These are phyloP conservation scores for Zizania palustris DNA, from an alignment of 202 grass and related monocot genomes.

Conservation along the genomic window DNA sequence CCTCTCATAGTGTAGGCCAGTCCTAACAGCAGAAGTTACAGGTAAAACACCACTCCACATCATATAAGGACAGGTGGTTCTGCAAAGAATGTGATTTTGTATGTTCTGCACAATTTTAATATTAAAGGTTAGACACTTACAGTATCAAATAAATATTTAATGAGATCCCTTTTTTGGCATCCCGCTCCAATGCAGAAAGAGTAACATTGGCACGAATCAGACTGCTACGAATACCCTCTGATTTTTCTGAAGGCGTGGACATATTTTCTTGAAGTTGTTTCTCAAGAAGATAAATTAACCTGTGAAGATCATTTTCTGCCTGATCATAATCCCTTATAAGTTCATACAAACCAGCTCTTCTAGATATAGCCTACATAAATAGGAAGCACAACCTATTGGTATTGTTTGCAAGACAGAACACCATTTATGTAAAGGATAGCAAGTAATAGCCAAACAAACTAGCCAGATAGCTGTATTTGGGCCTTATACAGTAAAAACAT, in stretches of 20 bases:
- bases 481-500: constrained; percentile 25
- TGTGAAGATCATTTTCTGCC: constrained; percentile 69
- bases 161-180: constrained; percentile 57
- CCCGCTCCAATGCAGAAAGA: constrained; percentile 62
- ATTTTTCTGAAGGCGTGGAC: constrained; percentile 42
- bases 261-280: constrained; percentile 70
- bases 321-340: constrained; percentile 78
- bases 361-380: constrained; percentile 74
- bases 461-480: constrained; percentile 17
- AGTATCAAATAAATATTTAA: constrained; percentile 87
- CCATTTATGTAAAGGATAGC: constrained; percentile 15
- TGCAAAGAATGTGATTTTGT: constrained; percentile 11
- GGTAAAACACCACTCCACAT: not conserved
- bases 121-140: constrained; percentile 55
- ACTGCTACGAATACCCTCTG: constrained; percentile 48
- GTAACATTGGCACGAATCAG: constrained; percentile 58
- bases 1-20: too few species aligned
- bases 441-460: not conserved
- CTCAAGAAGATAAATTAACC: constrained; percentile 73
- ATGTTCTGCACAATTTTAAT: constrained; percentile 14
- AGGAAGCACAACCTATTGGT: constrained; percentile 32
- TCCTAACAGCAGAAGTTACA: not conserved
- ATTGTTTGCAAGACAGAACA: constrained; percentile 3
- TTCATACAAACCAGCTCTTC: constrained; percentile 82
- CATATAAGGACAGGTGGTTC: not conserved